Evolutionary conservation across 2,329 filamentous ascomycete species (phyloP).

Genomic region (Fusarium anthophilum): DNA sequence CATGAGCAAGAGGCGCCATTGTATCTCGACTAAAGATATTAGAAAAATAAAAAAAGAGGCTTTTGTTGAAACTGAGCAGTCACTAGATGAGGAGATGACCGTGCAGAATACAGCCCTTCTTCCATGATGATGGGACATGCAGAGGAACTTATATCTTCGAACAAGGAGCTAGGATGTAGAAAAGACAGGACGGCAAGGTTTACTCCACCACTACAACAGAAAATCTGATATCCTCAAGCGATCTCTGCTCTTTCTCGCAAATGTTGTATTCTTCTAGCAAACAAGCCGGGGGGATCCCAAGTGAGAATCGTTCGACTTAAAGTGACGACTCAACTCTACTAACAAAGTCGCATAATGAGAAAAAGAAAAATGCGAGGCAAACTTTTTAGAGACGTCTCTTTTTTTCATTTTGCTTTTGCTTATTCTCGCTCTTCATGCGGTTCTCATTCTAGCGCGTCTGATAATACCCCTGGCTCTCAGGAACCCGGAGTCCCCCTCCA

Average conservation of each 20-base stretch:
- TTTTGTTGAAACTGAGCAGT: conserved; percentile 7
- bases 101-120: not conserved
- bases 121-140: conserved; percentile 5
- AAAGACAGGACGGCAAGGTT: not conserved
- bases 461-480: conserved; percentile 17
- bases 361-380: conserved; percentile 4
- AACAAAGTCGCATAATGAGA: not conserved
- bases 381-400: conserved; percentile 1
- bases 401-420: not conserved
- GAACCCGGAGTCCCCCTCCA: conserved; percentile 15
- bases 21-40: not conserved
- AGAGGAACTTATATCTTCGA: conserved; percentile 29
- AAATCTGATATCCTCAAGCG: conserved; percentile 8
- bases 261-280: not conserved
- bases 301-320: conserved; percentile 39
- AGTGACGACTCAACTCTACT: conserved; percentile 36
- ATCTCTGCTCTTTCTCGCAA: not conserved
- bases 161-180: conserved; percentile 6
- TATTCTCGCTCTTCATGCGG: conserved; percentile 1
- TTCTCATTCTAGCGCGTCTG: conserved; percentile 27
- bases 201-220: conserved; percentile 10
- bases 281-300: conserved; percentile 15
- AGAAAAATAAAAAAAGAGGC: not conserved
- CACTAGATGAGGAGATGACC: conserved; percentile 13
- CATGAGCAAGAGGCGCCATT: conserved; percentile 69